Conservation (phyloP, 495 filamentous ascomycete genomes). For the Annulohypoxylon stygium region DNA sequence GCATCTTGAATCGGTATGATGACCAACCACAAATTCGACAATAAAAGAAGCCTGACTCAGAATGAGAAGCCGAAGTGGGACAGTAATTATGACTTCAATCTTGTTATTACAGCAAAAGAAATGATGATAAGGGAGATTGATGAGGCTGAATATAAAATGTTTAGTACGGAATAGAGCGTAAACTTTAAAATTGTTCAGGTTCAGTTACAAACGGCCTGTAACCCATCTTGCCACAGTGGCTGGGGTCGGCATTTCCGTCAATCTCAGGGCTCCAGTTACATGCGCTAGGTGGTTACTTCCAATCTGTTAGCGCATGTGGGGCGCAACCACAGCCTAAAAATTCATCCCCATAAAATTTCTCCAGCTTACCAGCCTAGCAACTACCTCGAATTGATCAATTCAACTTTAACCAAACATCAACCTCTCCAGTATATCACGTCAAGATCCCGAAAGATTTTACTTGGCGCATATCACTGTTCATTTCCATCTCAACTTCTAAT, state of each 20-base stretch:
- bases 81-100: background rate
- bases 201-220: constrained; percentile 26
- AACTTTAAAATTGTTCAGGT: constrained; percentile 21
- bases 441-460: background rate
- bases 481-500: background rate
- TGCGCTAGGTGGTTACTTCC: background rate
- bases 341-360: constrained; percentile 38
- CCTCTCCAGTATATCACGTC: background rate
- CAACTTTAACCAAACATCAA: constrained; percentile 8
- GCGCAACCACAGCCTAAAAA: background rate
- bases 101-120: background rate
- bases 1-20: constrained; percentile 65
- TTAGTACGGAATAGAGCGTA: constrained; percentile 11
- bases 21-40: background rate
- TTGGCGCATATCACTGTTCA: background rate
- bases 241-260: constrained; percentile 2
- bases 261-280: background rate
- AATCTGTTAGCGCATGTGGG: background rate
- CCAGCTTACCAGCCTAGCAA: background rate
- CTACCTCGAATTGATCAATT: constrained; percentile 31
- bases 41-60: background rate
- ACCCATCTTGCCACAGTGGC: constrained; percentile 29
- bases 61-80: background rate
- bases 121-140: constrained; percentile 15
- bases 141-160: constrained; percentile 37